Evolutionary conservation across 1,284 basidiomycete species (phyloP).

Genomic region (Phellinidium pouzarii): DNA sequence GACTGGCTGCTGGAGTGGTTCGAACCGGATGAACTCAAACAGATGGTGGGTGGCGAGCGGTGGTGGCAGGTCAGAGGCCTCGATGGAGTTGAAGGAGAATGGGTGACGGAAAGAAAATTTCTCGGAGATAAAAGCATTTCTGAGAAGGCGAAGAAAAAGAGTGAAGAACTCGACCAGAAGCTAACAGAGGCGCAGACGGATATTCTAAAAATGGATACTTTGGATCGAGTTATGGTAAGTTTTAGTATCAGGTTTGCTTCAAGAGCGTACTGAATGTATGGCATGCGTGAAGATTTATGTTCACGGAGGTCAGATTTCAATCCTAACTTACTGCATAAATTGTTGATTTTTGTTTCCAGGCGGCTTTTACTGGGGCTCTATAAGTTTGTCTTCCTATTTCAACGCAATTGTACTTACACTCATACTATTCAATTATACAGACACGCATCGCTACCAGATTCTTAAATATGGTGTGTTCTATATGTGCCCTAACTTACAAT

Average conservation of each 20-base stretch:
- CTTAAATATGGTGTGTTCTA: slow-evolving; percentile 44
- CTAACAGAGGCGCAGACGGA: slow-evolving; percentile 34
- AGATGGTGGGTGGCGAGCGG: slow-evolving; percentile 69
- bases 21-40: slow-evolving; percentile 62
- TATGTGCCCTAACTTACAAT: background rate
- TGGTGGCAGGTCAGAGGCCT: slow-evolving; percentile 83
- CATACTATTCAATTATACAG: slow-evolving; percentile 32
- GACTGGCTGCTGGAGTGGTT: slow-evolving; percentile 73
- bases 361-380: slow-evolving; percentile 62
- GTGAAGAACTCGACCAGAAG: background rate
- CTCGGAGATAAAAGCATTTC: slow-evolving; percentile 26
- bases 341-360: slow-evolving; percentile 30
- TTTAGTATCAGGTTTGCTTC: background rate
- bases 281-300: slow-evolving; percentile 51
- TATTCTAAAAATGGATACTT: slow-evolving; percentile 45
- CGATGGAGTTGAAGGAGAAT: slow-evolving; percentile 68
- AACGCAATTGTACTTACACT: slow-evolving; percentile 22
- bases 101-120: slow-evolving; percentile 62
- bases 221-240: slow-evolving; percentile 51
- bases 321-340: background rate
- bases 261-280: background rate
- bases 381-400: slow-evolving; percentile 36
- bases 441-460: slow-evolving; percentile 67
- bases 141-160: slow-evolving; percentile 25
- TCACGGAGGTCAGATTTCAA: slow-evolving; percentile 48